Conservation (phyloP, 2,329 filamentous ascomycete genomes). For the Penicillium verrucosum region DNA sequence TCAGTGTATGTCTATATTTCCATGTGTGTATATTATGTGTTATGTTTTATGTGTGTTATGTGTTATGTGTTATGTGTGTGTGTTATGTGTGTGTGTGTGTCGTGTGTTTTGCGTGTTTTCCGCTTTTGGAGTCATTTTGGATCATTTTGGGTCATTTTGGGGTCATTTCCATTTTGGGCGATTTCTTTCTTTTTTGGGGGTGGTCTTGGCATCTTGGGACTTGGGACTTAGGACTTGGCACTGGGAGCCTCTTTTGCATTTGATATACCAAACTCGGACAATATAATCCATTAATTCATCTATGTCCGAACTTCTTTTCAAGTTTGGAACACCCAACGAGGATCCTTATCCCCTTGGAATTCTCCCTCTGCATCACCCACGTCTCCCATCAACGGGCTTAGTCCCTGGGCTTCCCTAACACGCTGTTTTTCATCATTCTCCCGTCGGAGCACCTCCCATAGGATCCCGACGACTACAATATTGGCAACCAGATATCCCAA, state of each 20-base stretch:
- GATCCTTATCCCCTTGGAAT: conserved; percentile 62
- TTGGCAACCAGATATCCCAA: conserved; percentile 63
- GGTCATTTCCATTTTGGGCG: conserved; percentile 2
- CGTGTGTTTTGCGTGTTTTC: conserved; percentile 9
- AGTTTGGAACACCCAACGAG: conserved; percentile 64
- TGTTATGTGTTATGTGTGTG: conserved; percentile 22
- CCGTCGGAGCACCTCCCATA: conserved; percentile 55
- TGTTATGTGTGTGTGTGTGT: conserved; percentile 21
- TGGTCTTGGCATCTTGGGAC: not conserved
- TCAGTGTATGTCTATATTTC: conserved; percentile 16
- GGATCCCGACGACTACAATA: conserved; percentile 49
- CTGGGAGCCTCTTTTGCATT: not conserved
- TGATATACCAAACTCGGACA: not conserved
- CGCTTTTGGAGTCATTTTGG: conserved; percentile 8
- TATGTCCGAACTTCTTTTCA: conserved; percentile 25
- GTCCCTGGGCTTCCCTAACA: conserved; percentile 42
- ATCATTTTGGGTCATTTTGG: not conserved
- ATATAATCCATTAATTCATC: not conserved
- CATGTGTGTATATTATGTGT: conserved; percentile 26
- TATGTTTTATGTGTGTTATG: conserved; percentile 17
- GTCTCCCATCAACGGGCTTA: conserved; percentile 36
- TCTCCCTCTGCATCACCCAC: conserved; percentile 51
- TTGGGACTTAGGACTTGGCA: not conserved
- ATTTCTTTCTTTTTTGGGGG: not conserved
- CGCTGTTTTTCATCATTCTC: conserved; percentile 57